These are phyloP conservation scores for Aspergillus ellipticus DNA, from an alignment of 495 filamentous ascomycete species.

Conservation along the genomic window DNA sequence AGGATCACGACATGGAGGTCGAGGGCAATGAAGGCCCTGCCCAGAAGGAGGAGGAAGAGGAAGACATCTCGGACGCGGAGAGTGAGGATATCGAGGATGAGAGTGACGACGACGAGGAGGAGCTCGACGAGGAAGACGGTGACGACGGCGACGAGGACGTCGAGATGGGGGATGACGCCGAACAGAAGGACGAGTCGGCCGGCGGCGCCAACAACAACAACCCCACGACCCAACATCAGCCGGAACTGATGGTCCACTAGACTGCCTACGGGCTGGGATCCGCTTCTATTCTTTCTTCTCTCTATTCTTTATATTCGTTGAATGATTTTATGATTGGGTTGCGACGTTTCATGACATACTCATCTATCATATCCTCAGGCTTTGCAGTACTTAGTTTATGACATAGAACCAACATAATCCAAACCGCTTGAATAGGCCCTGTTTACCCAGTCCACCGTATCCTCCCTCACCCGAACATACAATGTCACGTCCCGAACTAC, in stretches of 20 bases:
- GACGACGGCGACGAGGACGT: slow-evolving; percentile 74
- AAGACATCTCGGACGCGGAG: slow-evolving; percentile 77
- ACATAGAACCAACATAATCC: slow-evolving; percentile 26
- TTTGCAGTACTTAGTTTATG: slow-evolving; percentile 21
- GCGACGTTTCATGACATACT: slow-evolving; percentile 32
- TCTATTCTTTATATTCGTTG: slow-evolving; percentile 12
- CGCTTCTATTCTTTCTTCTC: not conserved
- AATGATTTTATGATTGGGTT: slow-evolving; percentile 31
- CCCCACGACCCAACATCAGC: slow-evolving; percentile 36
- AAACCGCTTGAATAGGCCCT: slow-evolving; percentile 3
- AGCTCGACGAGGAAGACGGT: slow-evolving; percentile 69
- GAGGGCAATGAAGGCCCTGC: slow-evolving; percentile 47
- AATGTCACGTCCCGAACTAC: too few relatives aligned
- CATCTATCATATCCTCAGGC: slow-evolving; percentile 10
- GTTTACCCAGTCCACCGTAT: too few relatives aligned
- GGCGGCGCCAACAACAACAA: slow-evolving; percentile 19
- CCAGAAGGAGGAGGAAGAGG: slow-evolving; percentile 62
- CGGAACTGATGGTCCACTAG: slow-evolving; percentile 54
- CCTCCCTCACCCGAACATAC: too few relatives aligned
- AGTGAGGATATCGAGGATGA: slow-evolving; percentile 97
- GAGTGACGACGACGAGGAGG: slow-evolving; percentile 84
- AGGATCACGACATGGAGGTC: slow-evolving; percentile 83
- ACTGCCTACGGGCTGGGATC: not conserved
- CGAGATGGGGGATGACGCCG: slow-evolving; percentile 70
- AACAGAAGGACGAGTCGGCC: slow-evolving; percentile 37